Base-by-base conservation (phyloP, 306 rosid genomes). In the Fragaria nilgerrensis region DNA sequence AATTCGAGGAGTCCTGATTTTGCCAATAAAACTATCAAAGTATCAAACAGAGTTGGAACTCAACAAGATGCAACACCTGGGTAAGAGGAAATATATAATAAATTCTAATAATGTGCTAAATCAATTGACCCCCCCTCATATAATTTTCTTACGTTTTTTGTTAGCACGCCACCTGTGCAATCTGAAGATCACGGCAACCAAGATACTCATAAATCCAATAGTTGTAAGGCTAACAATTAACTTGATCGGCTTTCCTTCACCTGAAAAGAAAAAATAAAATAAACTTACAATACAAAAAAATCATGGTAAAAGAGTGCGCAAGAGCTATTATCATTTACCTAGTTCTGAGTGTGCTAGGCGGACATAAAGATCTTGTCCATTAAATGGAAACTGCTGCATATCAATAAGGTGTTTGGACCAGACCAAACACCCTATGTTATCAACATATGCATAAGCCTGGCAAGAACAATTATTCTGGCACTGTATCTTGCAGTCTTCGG, bases 141-240 rank as follows among this genome's bases (percentile, higher is more conserved):
- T 25, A 27, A 27, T 5, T 32, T 17, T 16, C 67, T 39, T 83
- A 83, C 80, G 58, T 20, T 10, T 78, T 22, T 5, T 23, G 5
- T 34, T 78, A 2, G 75, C 36, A 52, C 61, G 14, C 63, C 49
- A 3, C 32, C 56, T 43, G 13, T 10, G 45, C 43, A 61, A 34
- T 37, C 15, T 5, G 44, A 48, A 69, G 3, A 62, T 3, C 5
- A 72, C 2, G 20, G 19, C 48, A 36, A 19, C 16, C 2, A 78
- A n/a, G 9, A 25, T 17, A n/a, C 41, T 52, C 4, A 23, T 6
- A 7, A 8, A 58, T 5, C 17, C n/a, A 45, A 64, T 34, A 45
- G 37, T 17, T 45, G 66, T 12, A 10, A 83, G 48, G 79, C 11
- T 63, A 36, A 70, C 36, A 36, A 83, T 64, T 22, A 50, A 17